phyloP scores from a whole-genome alignment of 345 rosid species.

The Clarkia xantiana region DNA sequence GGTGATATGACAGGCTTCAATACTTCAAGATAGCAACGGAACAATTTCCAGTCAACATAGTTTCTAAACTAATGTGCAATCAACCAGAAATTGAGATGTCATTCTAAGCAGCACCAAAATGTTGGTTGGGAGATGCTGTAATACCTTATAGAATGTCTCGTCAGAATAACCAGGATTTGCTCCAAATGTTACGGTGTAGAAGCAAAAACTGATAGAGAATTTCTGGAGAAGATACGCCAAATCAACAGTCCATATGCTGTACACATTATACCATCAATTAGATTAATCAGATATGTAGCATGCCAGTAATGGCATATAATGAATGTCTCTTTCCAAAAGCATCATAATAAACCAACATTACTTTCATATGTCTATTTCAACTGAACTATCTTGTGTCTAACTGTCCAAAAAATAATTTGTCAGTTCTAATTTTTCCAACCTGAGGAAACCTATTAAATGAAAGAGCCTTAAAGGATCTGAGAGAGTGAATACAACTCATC shows the following conservation, averaged over 20 bases:
- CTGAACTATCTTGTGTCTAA: no score
- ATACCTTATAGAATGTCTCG: conserved; percentile 83
- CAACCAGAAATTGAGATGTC: neutral
- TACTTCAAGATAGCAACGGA: no score
- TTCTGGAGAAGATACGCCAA: conserved; percentile 68
- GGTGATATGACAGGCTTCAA: no score
- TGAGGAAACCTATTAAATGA: no score
- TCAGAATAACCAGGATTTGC: conserved; percentile 79
- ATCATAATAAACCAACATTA: no score
- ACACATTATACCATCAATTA: conserved; percentile 12
- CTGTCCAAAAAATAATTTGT: no score
- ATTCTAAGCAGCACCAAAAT: neutral
- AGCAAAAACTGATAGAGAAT: conserved; percentile 62
- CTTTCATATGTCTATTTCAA: no score
- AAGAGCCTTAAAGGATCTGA: no score
- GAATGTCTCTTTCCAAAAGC: no score
- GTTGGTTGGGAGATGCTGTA: neutral
- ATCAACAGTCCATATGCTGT: conserved; percentile 93
- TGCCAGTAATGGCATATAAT: neutral
- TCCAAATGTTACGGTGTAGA: conserved; percentile 76
- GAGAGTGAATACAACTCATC: no score
- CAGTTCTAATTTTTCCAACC: no score
- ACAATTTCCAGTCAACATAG: no score
- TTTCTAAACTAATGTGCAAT: neutral
- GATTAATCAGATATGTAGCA: conserved; percentile 7